Evolutionary conservation across 1,139 yeast genomes (phyloP).

Genomic region (Taphrina pruni): DNA sequence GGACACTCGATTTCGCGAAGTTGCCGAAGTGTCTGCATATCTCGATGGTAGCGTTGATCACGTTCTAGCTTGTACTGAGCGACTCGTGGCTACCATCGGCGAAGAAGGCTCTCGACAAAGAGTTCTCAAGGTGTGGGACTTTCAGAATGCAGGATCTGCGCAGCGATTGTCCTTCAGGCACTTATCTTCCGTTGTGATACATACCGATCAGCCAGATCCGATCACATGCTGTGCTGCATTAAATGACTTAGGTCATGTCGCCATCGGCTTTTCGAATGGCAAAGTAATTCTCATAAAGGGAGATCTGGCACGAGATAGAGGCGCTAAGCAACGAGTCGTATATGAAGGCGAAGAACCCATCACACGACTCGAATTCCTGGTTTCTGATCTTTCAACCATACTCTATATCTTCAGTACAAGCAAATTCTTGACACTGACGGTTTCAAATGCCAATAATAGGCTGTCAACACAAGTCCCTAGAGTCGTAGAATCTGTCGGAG

Average conservation of each 20-base stretch:
- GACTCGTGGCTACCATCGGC: constrained; percentile 26
- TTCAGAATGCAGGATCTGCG: not conserved
- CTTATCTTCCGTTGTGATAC: constrained; percentile 6
- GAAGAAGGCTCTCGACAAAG: constrained; percentile 22
- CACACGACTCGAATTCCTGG: constrained; percentile 71
- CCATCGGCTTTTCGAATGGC: constrained; percentile 88
- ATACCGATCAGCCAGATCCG: constrained; percentile 30
- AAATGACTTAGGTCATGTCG: constrained; percentile 56
- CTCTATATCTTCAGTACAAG: constrained; percentile 73
- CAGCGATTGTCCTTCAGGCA: constrained; percentile 10
- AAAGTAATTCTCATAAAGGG: constrained; percentile 82
- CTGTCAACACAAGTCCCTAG: constrained; percentile 72
- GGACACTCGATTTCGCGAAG: constrained; percentile 58
- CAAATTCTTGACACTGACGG: constrained; percentile 69
- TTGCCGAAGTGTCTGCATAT: constrained; percentile 65
- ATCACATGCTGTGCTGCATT: constrained; percentile 28
- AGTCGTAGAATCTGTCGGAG: constrained; percentile 71
- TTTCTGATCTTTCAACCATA: constrained; percentile 50
- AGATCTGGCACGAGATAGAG: constrained; percentile 84
- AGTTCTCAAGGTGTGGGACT: constrained; percentile 35
- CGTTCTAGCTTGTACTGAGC: constrained; percentile 52
- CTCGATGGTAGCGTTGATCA: constrained; percentile 63
- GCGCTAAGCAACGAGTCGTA: constrained; percentile 81
- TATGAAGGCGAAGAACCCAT: constrained; percentile 78
- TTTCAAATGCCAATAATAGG: constrained; percentile 73